These are phyloP conservation scores for Sugiyamaella pinicola DNA, from an alignment of 1,139 yeast genomes.

Conservation along the genomic window DNA sequence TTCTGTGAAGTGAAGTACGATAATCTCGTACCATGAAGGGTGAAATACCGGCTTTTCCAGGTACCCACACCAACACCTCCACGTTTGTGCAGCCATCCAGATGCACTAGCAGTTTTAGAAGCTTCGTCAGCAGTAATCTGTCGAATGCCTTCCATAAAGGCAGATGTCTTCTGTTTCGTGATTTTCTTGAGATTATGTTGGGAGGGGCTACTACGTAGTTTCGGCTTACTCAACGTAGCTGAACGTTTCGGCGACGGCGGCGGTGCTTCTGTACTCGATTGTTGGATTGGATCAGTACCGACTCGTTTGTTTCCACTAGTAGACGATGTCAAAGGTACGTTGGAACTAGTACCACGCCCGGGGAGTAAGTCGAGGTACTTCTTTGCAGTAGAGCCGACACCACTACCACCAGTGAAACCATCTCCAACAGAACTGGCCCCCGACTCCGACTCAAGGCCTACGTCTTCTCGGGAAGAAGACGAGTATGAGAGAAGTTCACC, in stretches of 20 bases:
- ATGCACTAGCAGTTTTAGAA: slow-evolving; percentile 68
- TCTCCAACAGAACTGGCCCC: slow-evolving; percentile 8
- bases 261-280: slow-evolving; percentile 14
- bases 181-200: slow-evolving; percentile 36
- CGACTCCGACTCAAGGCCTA: slow-evolving; percentile 5
- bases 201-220: slow-evolving; percentile 30
- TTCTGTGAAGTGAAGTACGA: slow-evolving; percentile 82
- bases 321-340: slow-evolving; percentile 1
- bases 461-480: slow-evolving; percentile 11
- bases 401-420: background rate
- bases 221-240: slow-evolving; percentile 14
- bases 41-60: slow-evolving; percentile 89
- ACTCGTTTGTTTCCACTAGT: slow-evolving; percentile 22
- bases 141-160: slow-evolving; percentile 90
- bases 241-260: slow-evolving; percentile 22
- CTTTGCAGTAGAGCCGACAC: slow-evolving; percentile 14
- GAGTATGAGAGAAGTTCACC: slow-evolving; percentile 1
- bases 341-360: slow-evolving; percentile 6
- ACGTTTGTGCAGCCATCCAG: slow-evolving; percentile 96
- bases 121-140: slow-evolving; percentile 77
- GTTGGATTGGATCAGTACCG: slow-evolving; percentile 27
- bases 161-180: slow-evolving; percentile 64
- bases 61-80: slow-evolving; percentile 83
- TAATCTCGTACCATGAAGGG: slow-evolving; percentile 87
- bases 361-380: slow-evolving; percentile 20